phyloP scores from a whole-genome alignment of 208 protist genomes.

The Blechomonas ayalai region DNA sequence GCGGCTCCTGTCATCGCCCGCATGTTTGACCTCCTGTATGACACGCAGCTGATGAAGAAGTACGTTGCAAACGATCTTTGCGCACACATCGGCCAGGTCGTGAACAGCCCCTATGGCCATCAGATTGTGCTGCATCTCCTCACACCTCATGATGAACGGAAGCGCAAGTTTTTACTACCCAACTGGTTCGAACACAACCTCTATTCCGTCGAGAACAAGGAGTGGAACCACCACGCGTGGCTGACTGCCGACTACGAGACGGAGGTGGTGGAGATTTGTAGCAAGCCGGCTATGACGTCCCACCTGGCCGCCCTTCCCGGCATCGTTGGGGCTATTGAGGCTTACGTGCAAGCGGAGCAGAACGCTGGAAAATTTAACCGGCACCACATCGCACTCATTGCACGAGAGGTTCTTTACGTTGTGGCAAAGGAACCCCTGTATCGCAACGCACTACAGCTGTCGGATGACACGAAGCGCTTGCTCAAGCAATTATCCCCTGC shows the following conservation, averaged over 20 bases:
- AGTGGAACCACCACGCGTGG: slow-evolving; percentile 87
- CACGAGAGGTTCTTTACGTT: slow-evolving; percentile 69
- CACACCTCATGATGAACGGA: slow-evolving; percentile 59
- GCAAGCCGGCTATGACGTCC: slow-evolving; percentile 61
- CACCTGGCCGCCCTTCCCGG: slow-evolving; percentile 62
- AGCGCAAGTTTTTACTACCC: slow-evolving; percentile 60
- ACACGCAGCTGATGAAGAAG: slow-evolving; percentile 77
- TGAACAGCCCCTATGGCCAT: slow-evolving; percentile 83
- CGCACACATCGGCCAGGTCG: slow-evolving; percentile 52
- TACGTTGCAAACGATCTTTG: slow-evolving; percentile 66
- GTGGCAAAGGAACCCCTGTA: slow-evolving; percentile 39
- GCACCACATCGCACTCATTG: slow-evolving; percentile 60
- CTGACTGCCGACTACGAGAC: slow-evolving; percentile 56
- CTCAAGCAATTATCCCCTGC: slow-evolving; percentile 43
- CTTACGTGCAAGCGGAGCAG: slow-evolving; percentile 17
- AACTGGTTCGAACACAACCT: slow-evolving; percentile 85
- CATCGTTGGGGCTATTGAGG: slow-evolving; percentile 49
- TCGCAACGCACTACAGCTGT: slow-evolving; percentile 47
- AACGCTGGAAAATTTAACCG: slow-evolving; percentile 33
- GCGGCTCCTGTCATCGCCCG: slow-evolving; percentile 77
- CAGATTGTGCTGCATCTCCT: slow-evolving; percentile 82
- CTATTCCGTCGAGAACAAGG: slow-evolving; percentile 61
- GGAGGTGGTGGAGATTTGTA: slow-evolving; percentile 80
- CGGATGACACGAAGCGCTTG: slow-evolving; percentile 16
- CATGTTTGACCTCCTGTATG: slow-evolving; percentile 84